These are phyloP conservation scores for Madurella mycetomatis DNA, from an alignment of 2,329 filamentous ascomycete species.

Conservation along the genomic window DNA sequence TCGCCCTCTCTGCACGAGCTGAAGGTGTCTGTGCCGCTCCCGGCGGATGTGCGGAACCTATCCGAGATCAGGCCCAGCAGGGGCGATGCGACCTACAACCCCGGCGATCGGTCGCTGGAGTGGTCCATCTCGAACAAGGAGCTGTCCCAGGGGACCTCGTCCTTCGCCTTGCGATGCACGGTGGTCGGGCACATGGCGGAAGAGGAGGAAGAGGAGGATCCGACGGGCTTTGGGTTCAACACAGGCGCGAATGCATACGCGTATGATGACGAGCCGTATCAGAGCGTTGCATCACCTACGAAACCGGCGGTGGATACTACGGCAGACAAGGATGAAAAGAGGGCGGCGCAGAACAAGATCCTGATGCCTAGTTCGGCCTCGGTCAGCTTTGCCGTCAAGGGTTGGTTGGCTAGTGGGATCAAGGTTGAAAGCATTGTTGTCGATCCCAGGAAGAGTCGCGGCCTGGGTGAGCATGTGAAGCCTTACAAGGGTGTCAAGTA, in stretches of 20 bases:
- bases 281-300: conserved; percentile 30
- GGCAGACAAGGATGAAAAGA: conserved; percentile 50
- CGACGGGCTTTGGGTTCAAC: conserved; percentile 49
- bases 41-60: conserved; percentile 73
- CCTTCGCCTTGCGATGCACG: conserved; percentile 73
- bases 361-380: conserved; percentile 76
- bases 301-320: conserved; percentile 26
- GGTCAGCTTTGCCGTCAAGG: conserved; percentile 67
- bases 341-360: conserved; percentile 63
- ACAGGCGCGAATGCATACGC: conserved; percentile 39
- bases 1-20: conserved; percentile 70
- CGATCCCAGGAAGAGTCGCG: conserved; percentile 74
- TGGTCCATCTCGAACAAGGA: conserved; percentile 83
- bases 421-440: conserved; percentile 65
- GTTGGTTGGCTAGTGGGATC: conserved; percentile 63
- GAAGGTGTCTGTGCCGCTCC: conserved; percentile 72
- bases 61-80: conserved; percentile 74
- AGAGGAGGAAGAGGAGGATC: conserved; percentile 46
- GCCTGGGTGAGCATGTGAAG: conserved; percentile 80
- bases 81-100: conserved; percentile 78
- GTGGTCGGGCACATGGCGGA: conserved; percentile 61
- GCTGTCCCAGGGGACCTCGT: conserved; percentile 59
- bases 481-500: conserved; percentile 99
- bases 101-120: conserved; percentile 67
- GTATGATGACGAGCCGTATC: conserved; percentile 55